Evolutionary conservation across 129 eudicot species (phyloP).

Genomic region (Solidago caesia): DNA sequence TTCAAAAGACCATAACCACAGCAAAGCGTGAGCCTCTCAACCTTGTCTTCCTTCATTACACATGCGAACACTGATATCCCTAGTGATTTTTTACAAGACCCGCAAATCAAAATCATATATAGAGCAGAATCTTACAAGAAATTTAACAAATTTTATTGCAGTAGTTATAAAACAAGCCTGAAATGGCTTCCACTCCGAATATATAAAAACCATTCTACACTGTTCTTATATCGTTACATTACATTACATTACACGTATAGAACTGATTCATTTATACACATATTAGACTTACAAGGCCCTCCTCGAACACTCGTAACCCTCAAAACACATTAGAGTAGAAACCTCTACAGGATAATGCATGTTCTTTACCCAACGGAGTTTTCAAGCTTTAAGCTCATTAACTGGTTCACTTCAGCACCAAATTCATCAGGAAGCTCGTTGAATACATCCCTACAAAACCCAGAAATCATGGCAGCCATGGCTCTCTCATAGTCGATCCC

Average conservation of each 20-base stretch:
- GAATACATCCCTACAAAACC: conserved; percentile 90
- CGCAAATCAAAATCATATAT: too few relatives aligned
- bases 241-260: conserved; percentile 11
- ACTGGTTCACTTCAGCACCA: conserved; percentile 93
- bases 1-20: too few relatives aligned
- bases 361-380: conserved; percentile 81
- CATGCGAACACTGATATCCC: too few relatives aligned
- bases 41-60: too few relatives aligned
- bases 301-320: not conserved
- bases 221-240: conserved; percentile 23
- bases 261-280: conserved; percentile 24
- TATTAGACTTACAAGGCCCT: conserved; percentile 3
- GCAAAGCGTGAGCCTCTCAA: too few relatives aligned
- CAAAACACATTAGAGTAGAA: not conserved
- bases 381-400: conserved; percentile 94
- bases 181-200: too few relatives aligned
- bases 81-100: too few relatives aligned
- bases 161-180: too few relatives aligned
- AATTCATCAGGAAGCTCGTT: conserved; percentile 95
- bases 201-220: not conserved
- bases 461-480: conserved; percentile 97
- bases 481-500: conserved; percentile 95
- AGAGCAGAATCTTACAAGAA: too few relatives aligned
- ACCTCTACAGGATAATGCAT: conserved; percentile 13
- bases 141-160: too few relatives aligned